Percentiles rank a stretch among this genome's conserved stretches.
These are phyloP conservation scores for Citrullus amarus DNA, from an alignment of 306 rosid species.

Conservation along the genomic window DNA sequence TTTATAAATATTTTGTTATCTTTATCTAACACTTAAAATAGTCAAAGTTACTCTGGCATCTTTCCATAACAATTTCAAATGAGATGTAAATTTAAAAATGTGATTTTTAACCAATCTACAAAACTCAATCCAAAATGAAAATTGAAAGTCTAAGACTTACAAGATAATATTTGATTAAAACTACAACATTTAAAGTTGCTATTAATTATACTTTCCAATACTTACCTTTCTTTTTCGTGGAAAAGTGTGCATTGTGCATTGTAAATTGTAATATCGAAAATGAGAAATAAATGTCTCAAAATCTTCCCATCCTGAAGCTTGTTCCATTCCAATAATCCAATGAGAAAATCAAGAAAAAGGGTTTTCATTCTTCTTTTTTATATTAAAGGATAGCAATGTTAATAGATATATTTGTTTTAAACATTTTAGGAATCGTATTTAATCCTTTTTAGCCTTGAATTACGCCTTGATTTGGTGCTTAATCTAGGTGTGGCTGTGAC, in stretches of 20 bases:
- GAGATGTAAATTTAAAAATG: too few relatives aligned
- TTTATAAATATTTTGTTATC: too few relatives aligned
- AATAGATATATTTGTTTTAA: neutral
- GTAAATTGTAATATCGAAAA: neutral
- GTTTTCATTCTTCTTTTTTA: neutral
- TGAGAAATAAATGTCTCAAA: neutral
- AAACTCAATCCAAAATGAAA: too few relatives aligned
- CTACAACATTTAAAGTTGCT: too few relatives aligned
- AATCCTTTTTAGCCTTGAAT: neutral
- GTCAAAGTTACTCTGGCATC: too few relatives aligned
- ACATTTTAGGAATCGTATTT: neutral
- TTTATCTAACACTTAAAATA: too few relatives aligned
- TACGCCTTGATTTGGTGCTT: conserved; percentile 11
- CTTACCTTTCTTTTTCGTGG: neutral
- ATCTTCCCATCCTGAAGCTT: neutral
- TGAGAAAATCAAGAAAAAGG: neutral
- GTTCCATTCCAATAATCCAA: neutral
- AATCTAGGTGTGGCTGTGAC: neutral
- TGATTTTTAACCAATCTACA: too few relatives aligned
- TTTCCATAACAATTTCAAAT: too few relatives aligned
- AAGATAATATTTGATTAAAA: too few relatives aligned
- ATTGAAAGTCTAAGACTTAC: too few relatives aligned
- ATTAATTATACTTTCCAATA: too few relatives aligned
- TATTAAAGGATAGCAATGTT: neutral
- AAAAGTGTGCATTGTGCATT: neutral